Base-by-base conservation (phyloP, 2,329 filamentous ascomycete species). In the Diplodia sapinea region DNA sequence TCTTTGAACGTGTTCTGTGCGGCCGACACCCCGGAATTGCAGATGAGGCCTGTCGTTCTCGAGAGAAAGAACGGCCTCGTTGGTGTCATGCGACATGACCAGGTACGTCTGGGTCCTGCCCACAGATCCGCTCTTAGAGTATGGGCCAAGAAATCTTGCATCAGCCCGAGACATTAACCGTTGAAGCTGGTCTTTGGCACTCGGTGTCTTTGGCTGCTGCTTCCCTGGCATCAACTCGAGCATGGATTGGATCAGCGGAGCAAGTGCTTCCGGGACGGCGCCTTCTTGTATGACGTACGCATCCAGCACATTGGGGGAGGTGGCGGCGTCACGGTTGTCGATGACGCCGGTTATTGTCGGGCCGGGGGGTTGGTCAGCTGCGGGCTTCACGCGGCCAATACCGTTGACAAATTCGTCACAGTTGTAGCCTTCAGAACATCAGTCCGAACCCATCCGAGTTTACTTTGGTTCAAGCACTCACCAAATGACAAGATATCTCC, bases 201-300 rank as follows among this genome's bases (percentile, higher is more conserved):
- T 76, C 6, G 81, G 76, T 13, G 79, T 75, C 8, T 78, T 73
- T 4, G 81, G 78, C 15, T 75, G 71, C 31, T 81, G 71, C 20
- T 82, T 83, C 0, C 82, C 83, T 8, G 85, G 85, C 73, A 86
- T 80, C 40, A 84, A 68, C 68, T 88, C 85, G 36, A 90, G 76
- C 78, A 89, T 82, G 0, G 82, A 77, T 71, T 88, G 86, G 66
- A 90, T 79, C 29, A 89, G 79, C 1, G 81, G 80, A 0, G 84
- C 81, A 11, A 90, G 78, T 0, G 86, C 86, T 40, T 83, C 80
- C 0, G 88, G 88, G 7, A 90, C 81, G 1, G 85, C 82, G 0
- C 88, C 88, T 70, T 91, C 88, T 73, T 90, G 83, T 17, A 90
- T 85, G 2, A 90, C 84, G 70, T 85, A 90, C 3, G 87, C 88